phyloP scores from a whole-genome alignment of 1,284 basidiomycete genomes.

The Cutaneotrichosporon mucoides region DNA sequence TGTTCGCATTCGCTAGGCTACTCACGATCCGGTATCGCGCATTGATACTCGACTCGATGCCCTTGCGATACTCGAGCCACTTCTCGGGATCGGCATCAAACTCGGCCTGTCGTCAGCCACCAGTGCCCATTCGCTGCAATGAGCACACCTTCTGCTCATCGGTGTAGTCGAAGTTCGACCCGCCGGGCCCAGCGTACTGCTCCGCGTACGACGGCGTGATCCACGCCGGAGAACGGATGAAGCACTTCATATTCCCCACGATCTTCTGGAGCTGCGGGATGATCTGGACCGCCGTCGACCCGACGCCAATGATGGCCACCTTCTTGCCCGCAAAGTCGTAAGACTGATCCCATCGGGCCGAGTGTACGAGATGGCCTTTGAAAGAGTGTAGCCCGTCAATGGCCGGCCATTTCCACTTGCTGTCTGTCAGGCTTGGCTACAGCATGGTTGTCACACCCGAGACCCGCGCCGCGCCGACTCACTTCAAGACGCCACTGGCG shows the following conservation, averaged over 20 bases:
- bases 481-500: slow-evolving; percentile 24
- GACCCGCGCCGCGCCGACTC: not conserved
- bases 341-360: slow-evolving; percentile 20
- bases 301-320: slow-evolving; percentile 19
- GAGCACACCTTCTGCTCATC: not conserved
- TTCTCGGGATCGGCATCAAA: not conserved
- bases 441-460: no score
- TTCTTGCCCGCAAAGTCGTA: slow-evolving; percentile 8
- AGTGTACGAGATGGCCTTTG: slow-evolving; percentile 30
- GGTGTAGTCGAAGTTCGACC: slow-evolving; percentile 9
- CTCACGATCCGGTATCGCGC: slow-evolving; percentile 24
- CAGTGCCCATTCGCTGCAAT: no score
- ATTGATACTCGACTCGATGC: slow-evolving; percentile 20
- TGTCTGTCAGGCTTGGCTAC: not conserved
- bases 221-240: slow-evolving; percentile 23
- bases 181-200: slow-evolving; percentile 21
- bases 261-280: slow-evolving; percentile 20
- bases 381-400: slow-evolving; percentile 18
- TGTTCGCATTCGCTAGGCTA: no score
- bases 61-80: slow-evolving; percentile 4
- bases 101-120: not conserved
- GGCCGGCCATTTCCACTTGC: slow-evolving; percentile 29
- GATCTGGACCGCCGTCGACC: slow-evolving; percentile 26
- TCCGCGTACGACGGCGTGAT: slow-evolving; percentile 7
- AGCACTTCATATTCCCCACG: slow-evolving; percentile 24